A percentile compares a stretch with the other conserved stretches of the same genome.
These are phyloP conservation scores for Trichoderma harzianum DNA, from an alignment of 2,329 filamentous ascomycete species.

Conservation along the genomic window DNA sequence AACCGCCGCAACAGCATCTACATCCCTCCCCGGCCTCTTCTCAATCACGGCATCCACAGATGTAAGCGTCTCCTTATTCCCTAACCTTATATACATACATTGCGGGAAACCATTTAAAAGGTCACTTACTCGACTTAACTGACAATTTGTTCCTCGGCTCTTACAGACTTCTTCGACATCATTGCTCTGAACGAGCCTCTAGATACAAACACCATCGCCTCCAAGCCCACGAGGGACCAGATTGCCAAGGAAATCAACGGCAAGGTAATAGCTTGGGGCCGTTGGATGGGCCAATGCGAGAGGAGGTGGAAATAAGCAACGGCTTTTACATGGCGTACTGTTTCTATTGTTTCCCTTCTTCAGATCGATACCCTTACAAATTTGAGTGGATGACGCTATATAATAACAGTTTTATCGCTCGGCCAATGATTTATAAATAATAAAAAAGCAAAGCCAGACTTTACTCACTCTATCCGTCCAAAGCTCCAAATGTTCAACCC, in stretches of 20 bases:
- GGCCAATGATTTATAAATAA: background rate
- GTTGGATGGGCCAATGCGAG: slow-evolving; percentile 46
- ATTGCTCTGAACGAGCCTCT: slow-evolving; percentile 45
- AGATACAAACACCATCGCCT: slow-evolving; percentile 35
- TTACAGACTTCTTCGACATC: slow-evolving; percentile 46
- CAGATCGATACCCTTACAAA: background rate
- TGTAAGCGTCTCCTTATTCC: slow-evolving; percentile 33
- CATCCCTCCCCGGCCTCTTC: slow-evolving; percentile 43
- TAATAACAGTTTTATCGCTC: background rate
- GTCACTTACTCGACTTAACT: slow-evolving; percentile 10
- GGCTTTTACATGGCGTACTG: background rate
- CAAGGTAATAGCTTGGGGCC: slow-evolving; percentile 49
- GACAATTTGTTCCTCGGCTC: background rate
- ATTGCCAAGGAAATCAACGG: slow-evolving; percentile 42
- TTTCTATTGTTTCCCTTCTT: background rate
- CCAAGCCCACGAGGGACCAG: slow-evolving; percentile 41
- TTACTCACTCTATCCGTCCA: slow-evolving; percentile 30
- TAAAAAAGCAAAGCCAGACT: background rate
- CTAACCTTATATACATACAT: accelerated
- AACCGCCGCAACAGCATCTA: slow-evolving; percentile 42
- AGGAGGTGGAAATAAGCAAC: slow-evolving; percentile 30
- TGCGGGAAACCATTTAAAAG: background rate
- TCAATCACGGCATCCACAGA: slow-evolving; percentile 50
- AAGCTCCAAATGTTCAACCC: slow-evolving; percentile 57
- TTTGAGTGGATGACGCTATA: background rate